Evolutionary conservation across 768 basidiomycete genomes (phyloP).

Genomic region (Lentinula sp.): DNA sequence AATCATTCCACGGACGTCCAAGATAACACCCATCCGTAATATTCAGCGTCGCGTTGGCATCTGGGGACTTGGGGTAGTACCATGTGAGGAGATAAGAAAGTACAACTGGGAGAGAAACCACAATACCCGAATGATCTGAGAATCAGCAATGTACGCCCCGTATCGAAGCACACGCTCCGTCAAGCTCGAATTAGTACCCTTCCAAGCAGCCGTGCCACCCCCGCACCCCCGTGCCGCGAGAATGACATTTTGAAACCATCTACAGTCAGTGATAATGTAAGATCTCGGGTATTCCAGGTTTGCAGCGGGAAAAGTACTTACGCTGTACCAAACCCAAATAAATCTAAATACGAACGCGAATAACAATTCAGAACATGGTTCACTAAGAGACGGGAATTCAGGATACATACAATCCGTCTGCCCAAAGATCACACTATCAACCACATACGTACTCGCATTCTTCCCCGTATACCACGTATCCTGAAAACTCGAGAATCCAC

Average conservation of each 20-base stretch:
- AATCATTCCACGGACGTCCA: constrained; percentile 63
- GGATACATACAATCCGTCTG: constrained; percentile 51
- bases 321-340: constrained; percentile 60
- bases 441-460: constrained; percentile 52
- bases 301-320: constrained; percentile 25
- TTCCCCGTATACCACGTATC: constrained; percentile 64
- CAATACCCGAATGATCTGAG: constrained; percentile 46
- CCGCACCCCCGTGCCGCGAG: constrained; percentile 62
- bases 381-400: background rate
- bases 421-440: constrained; percentile 58
- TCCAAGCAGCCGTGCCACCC: constrained; percentile 63
- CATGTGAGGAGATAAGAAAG: background rate
- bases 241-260: constrained; percentile 55
- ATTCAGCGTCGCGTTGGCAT: constrained; percentile 45
- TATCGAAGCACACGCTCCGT: constrained; percentile 44
- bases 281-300: too few species aligned
- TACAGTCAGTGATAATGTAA: constrained; percentile 11
- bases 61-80: constrained; percentile 40
- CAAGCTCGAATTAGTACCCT: constrained; percentile 39
- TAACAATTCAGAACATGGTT: background rate
- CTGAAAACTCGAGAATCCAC: constrained; percentile 55
- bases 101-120: background rate
- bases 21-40: constrained; percentile 43
- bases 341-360: constrained; percentile 28
- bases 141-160: constrained; percentile 52